Base-by-base conservation (phyloP, 352 stramenopile species). In the Globisporangium uncinulatum region DNA sequence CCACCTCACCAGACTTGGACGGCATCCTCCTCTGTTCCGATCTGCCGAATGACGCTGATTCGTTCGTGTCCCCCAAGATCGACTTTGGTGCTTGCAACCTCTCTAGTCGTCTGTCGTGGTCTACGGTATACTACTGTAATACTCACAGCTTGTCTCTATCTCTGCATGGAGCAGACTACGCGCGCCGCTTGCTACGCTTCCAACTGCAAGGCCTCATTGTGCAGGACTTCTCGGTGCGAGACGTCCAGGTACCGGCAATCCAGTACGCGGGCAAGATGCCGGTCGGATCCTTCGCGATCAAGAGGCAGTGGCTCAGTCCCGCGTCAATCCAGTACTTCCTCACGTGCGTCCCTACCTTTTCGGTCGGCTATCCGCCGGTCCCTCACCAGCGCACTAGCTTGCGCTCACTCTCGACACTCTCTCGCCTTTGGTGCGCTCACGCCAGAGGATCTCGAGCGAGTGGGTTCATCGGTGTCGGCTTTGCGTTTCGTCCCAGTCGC, bases 391-490 rank as follows among this genome's bases (percentile, higher is more conserved):
- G 10, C n/a, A 4, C n/a, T 56, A 39, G 10, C 37, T 56, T 1
- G 19, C 24, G 31, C n/a, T 0, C 17, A 21, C n/a, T 24, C 17
- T 5, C 14, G 3, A 13, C 34, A 13, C 34, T 39, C 34, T 13
- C 59, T 10, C 14, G 8, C 21, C n/a, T n/a, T 14, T 32, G 19
- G 14, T 44, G 17, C 3, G 9, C 49, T 43, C n/a, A 15, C 21
- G 21, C 43, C n/a, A 76, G 71, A 17, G 72, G 73, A 24, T 62
- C 71, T 1, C 54, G 66, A 4, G 73, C 74, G 6, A 67, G 65
- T 41, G 76, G 79, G 0, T 89, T 89, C 57, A 70, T 89, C 46
- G 76, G 79, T 11, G 56, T 82, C 20, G 71, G 79, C 1, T 79
- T 80, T 47, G 64, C 67, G 9, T 76, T 71, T 24, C 66, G 67